phyloP scores from a whole-genome alignment of 805 yeast genomes.

The Saturnispora besseyi region DNA sequence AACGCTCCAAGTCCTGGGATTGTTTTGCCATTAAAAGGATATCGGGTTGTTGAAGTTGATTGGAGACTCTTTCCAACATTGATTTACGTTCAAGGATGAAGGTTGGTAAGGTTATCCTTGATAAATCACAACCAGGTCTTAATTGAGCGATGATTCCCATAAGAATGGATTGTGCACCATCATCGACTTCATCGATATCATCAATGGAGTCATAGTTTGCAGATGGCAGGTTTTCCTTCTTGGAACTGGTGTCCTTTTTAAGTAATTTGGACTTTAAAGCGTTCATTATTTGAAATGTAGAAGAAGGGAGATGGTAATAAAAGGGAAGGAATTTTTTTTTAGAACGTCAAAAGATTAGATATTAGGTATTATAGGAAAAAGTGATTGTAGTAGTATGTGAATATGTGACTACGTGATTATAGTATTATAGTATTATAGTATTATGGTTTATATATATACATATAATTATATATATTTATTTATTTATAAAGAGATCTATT shows the following conservation, averaged over 20 bases:
- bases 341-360: no score
- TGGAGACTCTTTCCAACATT: slow-evolving; percentile 92
- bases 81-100: slow-evolving; percentile 91
- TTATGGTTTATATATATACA: neutral
- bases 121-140: slow-evolving; percentile 84
- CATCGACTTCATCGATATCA: slow-evolving; percentile 89
- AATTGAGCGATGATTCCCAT: slow-evolving; percentile 84
- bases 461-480: neutral
- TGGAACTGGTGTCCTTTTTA: neutral
- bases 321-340: neutral
- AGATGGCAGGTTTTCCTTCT: neutral
- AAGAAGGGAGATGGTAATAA: no score
- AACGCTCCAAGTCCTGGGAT: slow-evolving; percentile 52
- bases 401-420: no score
- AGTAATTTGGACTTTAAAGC: neutral
- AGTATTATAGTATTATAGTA: neutral
- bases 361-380: no score
- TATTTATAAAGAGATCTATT: neutral
- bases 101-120: slow-evolving; percentile 90
- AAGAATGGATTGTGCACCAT: slow-evolving; percentile 77
- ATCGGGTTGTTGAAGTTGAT: slow-evolving; percentile 74
- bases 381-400: no score
- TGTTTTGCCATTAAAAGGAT: slow-evolving; percentile 61
- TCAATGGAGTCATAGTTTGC: slow-evolving; percentile 30
- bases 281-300: neutral